Conservation (phyloP, 2,329 filamentous ascomycete genomes). For the Cercospora zeina region DNA sequence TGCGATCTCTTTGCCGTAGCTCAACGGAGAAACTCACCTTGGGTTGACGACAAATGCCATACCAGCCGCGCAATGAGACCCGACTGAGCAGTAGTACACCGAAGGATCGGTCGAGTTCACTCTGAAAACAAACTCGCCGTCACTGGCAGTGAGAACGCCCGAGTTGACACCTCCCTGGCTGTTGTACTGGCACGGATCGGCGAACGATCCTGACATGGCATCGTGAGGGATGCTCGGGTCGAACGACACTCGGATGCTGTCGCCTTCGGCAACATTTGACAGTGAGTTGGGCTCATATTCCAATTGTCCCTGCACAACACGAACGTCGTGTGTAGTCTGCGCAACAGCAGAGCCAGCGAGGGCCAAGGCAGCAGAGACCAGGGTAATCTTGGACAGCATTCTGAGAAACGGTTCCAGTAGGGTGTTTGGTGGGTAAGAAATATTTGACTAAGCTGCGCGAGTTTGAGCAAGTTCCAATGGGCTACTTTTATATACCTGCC, state of each 20-base stretch:
- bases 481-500: constrained; percentile 15
- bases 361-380: constrained; percentile 12
- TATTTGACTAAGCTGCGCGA: constrained; percentile 18
- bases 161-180: constrained; percentile 11
- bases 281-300: constrained; percentile 17
- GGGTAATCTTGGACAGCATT: constrained; percentile 16
- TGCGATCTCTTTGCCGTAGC: background rate
- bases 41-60: constrained; percentile 20
- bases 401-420: background rate
- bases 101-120: constrained; percentile 18
- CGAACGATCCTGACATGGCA: constrained; percentile 15
- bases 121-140: constrained; percentile 14
- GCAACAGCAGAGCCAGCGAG: constrained; percentile 9
- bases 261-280: constrained; percentile 12
- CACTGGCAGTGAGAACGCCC: constrained; percentile 10
- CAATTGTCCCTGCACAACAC: background rate
- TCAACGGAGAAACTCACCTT: background rate
- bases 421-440: background rate
- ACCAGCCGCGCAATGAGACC: constrained; percentile 16
- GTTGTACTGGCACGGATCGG: constrained; percentile 15
- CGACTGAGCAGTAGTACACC: constrained; percentile 15
- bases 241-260: constrained; percentile 15
- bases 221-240: constrained; percentile 7
- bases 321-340: constrained; percentile 14
- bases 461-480: constrained; percentile 18